Conservation (phyloP, 2,329 filamentous ascomycete genomes). For the Xylariaceae sp. region DNA sequence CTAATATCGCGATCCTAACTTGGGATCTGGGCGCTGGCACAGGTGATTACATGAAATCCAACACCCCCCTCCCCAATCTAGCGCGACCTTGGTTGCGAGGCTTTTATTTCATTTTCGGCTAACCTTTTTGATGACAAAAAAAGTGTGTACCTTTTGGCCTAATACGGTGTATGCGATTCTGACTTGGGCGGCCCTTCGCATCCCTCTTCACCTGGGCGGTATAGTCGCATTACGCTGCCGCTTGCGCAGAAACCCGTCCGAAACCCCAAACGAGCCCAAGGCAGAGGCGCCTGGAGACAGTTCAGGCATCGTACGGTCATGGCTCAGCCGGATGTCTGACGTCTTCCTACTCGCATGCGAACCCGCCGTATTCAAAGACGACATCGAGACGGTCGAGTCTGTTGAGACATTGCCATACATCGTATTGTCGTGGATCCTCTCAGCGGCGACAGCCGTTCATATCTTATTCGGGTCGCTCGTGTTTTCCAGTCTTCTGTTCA, state of each 20-base stretch:
- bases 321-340: not conserved
- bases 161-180: constrained; percentile 13
- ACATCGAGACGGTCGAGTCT: constrained; percentile 1
- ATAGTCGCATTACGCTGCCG: constrained; percentile 14
- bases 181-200: constrained; percentile 14
- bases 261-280: not conserved
- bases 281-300: not conserved
- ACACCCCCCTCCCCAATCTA: no score
- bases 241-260: constrained; percentile 9
- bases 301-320: no score
- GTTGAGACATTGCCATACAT: not conserved
- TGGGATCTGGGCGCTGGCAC: constrained; percentile 17
- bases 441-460: constrained; percentile 21
- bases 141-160: constrained; percentile 19
- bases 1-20: constrained; percentile 14
- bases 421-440: constrained; percentile 22
- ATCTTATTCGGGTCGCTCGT: constrained; percentile 28
- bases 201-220: constrained; percentile 16
- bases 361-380: constrained; percentile 8
- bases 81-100: no score
- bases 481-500: constrained; percentile 26
- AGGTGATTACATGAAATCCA: not conserved
- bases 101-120: no score
- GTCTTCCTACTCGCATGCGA: constrained; percentile 5
- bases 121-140: no score